phyloP scores from a whole-genome alignment of 768 basidiomycete genomes.

The Porphyrellus cyaneotinctus region DNA sequence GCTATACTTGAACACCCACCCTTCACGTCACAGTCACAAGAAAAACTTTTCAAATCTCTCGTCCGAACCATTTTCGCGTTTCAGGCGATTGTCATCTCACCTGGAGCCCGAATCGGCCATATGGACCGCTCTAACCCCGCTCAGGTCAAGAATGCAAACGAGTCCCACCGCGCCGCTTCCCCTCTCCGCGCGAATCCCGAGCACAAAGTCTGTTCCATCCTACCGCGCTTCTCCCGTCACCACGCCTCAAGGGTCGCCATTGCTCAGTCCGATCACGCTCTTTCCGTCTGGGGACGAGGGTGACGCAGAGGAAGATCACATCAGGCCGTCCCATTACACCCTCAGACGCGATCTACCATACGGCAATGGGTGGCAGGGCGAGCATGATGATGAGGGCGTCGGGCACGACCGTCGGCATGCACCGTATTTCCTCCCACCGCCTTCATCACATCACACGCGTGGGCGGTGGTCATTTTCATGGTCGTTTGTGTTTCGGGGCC shows the following conservation, averaged over 20 bases:
- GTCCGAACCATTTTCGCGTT: constrained; percentile 32
- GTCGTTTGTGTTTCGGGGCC: constrained; percentile 53
- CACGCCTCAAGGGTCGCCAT: constrained; percentile 40
- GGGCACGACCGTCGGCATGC: background rate
- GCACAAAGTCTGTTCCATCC: constrained; percentile 30
- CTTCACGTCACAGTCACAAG: constrained; percentile 12
- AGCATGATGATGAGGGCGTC: constrained; percentile 10
- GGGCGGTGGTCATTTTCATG: constrained; percentile 37
- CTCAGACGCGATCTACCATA: constrained; percentile 36
- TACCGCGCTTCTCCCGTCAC: constrained; percentile 36
- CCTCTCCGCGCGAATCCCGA: constrained; percentile 39
- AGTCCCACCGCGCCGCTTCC: constrained; percentile 42
- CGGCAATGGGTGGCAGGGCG: constrained; percentile 30
- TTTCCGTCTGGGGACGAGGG: constrained; percentile 42
- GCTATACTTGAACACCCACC: constrained; percentile 40
- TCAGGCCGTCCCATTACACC: constrained; percentile 50
- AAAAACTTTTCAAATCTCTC: constrained; percentile 24
- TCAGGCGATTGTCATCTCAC: constrained; percentile 21
- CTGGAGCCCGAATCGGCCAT: constrained; percentile 36
- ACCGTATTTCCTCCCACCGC: constrained; percentile 40
- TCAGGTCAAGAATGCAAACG: constrained; percentile 30
- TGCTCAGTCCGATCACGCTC: constrained; percentile 35
- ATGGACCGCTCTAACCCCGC: constrained; percentile 42
- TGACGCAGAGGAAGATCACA: constrained; percentile 39
- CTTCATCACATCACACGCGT: constrained; percentile 24